These are phyloP conservation scores for Epithemia pelagica DNA, from an alignment of 108 stramenopile species.

Conservation along the genomic window DNA sequence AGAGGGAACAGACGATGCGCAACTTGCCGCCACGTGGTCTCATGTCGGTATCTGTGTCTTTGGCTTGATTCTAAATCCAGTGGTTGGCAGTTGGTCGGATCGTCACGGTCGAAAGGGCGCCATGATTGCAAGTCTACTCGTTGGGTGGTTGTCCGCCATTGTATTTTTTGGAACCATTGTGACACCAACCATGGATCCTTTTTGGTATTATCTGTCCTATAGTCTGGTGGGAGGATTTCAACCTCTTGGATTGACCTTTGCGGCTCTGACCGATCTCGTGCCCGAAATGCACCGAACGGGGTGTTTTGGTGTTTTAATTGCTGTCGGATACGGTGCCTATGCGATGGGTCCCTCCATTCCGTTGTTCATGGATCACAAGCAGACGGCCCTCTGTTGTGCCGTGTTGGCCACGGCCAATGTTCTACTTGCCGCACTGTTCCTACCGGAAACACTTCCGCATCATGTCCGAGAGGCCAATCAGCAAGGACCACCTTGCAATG, in stretches of 20 bases:
- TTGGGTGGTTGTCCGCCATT: constrained; percentile 35
- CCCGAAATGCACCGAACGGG: constrained; percentile 51
- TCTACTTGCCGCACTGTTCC: constrained; percentile 25
- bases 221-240: constrained; percentile 45
- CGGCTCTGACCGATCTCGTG: constrained; percentile 58
- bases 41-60: constrained; percentile 35
- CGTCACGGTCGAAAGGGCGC: constrained; percentile 44
- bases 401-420: constrained; percentile 29
- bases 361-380: constrained; percentile 44
- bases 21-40: constrained; percentile 42
- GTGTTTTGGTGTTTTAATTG: constrained; percentile 60
- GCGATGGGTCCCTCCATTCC: constrained; percentile 51
- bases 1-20: constrained; percentile 64
- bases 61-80: constrained; percentile 47
- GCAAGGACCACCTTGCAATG: not conserved
- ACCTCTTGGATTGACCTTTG: constrained; percentile 51
- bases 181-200: constrained; percentile 33
- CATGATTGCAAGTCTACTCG: constrained; percentile 40
- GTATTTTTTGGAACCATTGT: constrained; percentile 46
- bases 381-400: constrained; percentile 34
- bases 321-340: constrained; percentile 59
- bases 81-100: constrained; percentile 67
- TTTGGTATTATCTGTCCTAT: constrained; percentile 47
- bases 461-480: not conserved
- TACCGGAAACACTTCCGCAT: constrained; percentile 48